These are phyloP conservation scores for Curvularia sp. DNA, from an alignment of 2,329 filamentous ascomycete species.

Conservation along the genomic window DNA sequence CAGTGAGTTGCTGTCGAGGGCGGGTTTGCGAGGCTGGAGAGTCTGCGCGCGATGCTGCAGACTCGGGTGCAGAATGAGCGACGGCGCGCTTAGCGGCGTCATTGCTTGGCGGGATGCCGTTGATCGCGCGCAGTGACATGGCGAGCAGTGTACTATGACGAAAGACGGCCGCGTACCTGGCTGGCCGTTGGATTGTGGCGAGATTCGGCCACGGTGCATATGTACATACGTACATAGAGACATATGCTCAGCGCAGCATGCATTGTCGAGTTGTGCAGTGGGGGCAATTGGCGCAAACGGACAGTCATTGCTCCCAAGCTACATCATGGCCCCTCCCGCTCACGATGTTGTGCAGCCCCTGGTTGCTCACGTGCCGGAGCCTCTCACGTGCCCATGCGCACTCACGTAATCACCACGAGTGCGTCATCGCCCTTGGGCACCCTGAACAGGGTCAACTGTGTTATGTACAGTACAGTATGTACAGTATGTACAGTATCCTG, in stretches of 20 bases:
- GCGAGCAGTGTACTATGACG: slow-evolving; percentile 31
- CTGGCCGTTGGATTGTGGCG: slow-evolving; percentile 24
- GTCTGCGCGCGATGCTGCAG: slow-evolving; percentile 17
- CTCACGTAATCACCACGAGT: slow-evolving; percentile 10
- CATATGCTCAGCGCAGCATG: slow-evolving; percentile 14
- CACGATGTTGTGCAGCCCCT: not conserved
- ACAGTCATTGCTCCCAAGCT: slow-evolving; percentile 6
- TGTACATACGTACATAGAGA: no score
- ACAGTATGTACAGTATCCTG: no score
- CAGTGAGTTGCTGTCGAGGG: slow-evolving; percentile 14
- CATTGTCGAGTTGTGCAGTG: slow-evolving; percentile 20
- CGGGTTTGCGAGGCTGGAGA: slow-evolving; percentile 33
- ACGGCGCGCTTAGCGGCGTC: slow-evolving; percentile 22
- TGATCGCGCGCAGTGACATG: slow-evolving; percentile 12
- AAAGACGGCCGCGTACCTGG: slow-evolving; percentile 10
- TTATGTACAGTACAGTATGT: no score
- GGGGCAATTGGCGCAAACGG: slow-evolving; percentile 22
- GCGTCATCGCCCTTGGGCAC: slow-evolving; percentile 12
- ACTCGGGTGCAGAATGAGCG: slow-evolving; percentile 17
- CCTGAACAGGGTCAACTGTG: no score
- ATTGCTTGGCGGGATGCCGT: slow-evolving; percentile 21
- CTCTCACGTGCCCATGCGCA: slow-evolving; percentile 25
- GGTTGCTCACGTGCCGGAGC: no score
- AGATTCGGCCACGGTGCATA: not conserved
- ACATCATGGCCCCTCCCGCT: slow-evolving; percentile 29